Base-by-base conservation (phyloP, 2,329 filamentous ascomycete species). In the Botrytis cinerea region DNA sequence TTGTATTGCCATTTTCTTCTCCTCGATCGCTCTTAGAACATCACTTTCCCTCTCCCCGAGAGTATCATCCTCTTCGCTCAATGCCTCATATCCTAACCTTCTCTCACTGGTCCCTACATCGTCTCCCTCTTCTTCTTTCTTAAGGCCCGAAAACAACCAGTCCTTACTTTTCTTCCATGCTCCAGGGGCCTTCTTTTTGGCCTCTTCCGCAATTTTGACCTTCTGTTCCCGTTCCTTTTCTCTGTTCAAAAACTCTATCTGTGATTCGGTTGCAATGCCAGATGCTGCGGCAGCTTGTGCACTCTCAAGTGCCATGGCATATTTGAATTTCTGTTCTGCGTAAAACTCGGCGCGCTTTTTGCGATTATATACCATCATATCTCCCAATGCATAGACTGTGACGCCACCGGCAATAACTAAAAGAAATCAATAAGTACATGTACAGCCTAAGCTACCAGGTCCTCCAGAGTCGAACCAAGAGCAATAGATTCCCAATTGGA, bases 361-460 rank as follows among this genome's bases (percentile, higher is more conserved):
- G 72, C 90, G 87, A 81, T 92, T 92, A 83, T 92, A 90, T 74
- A 91, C 82, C 73, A 92, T 85, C 84, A 92, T 88, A 78, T 91
- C 90, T 74, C 88, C 86, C 76, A 91, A 85, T 16, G 90, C 89
- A 80, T 91, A 91, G 57, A 88, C 85, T 54, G 89, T 89, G 62
- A 91, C 86, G 60, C 87, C 86, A 77, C 85, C 88, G 70, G 87
- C 85, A 75, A 91, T 83, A 74, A 89, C 90, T 87, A 80, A 75
- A 32, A 8, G 38, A 22, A 73, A 71, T 18, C 51, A 43, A 67
- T 73, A 54, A 73, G 69, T n/a, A 59, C 0, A 63, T 38, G 35
- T 71, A 70, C 28, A 51, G 28, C 14, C 4, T n/a, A 25, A 57
- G 66, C n/a, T 57, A n/a, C 43, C 57, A 70, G 74, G 76, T 75